A percentile compares a stretch with the other conserved stretches of the same genome.
Evolutionary conservation across 768 basidiomycete species (phyloP).

Genomic region (Collybia mongolica): DNA sequence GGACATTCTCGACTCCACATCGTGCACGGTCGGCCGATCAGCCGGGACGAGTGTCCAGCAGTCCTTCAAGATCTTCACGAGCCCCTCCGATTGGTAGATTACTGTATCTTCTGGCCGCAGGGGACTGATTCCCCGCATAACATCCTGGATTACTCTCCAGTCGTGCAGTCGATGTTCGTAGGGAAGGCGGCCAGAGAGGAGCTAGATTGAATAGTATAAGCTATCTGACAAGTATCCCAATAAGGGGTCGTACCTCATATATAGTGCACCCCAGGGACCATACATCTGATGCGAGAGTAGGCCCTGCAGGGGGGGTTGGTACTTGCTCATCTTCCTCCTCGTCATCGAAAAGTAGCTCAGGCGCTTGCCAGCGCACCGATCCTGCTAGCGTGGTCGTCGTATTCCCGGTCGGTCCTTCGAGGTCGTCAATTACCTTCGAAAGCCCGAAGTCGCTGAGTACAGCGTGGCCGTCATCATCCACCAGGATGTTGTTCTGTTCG

Average conservation of each 20-base stretch:
- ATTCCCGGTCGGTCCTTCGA: slow-evolving; percentile 19
- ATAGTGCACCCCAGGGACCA: slow-evolving; percentile 30
- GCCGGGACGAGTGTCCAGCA: slow-evolving; percentile 18
- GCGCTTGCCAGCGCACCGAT: slow-evolving; percentile 28
- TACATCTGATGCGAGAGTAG: slow-evolving; percentile 23
- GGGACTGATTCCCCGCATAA: slow-evolving; percentile 16
- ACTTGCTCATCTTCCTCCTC: slow-evolving; percentile 3
- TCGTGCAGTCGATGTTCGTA: slow-evolving; percentile 23
- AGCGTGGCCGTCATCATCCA: slow-evolving; percentile 27
- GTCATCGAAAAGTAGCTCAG: slow-evolving; percentile 23
- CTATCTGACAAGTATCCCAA: background rate
- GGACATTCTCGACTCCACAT: background rate
- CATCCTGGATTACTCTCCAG: slow-evolving; percentile 21
- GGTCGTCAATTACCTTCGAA: slow-evolving; percentile 26
- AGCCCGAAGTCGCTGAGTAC: slow-evolving; percentile 32
- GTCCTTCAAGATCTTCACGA: slow-evolving; percentile 8
- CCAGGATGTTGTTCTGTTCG: slow-evolving; percentile 34
- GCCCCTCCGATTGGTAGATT: background rate
- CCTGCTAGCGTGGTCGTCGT: slow-evolving; percentile 20
- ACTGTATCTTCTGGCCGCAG: slow-evolving; percentile 10
- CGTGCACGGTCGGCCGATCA: slow-evolving; percentile 11
- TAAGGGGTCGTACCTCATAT: slow-evolving; percentile 23
- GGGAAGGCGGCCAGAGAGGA: slow-evolving; percentile 24
- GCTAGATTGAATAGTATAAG: slow-evolving; percentile 8
- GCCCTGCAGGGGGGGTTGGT: slow-evolving; percentile 4